Base-by-base conservation (phyloP, 768 basidiomycete species). In the Clitopilus hobsonii region DNA sequence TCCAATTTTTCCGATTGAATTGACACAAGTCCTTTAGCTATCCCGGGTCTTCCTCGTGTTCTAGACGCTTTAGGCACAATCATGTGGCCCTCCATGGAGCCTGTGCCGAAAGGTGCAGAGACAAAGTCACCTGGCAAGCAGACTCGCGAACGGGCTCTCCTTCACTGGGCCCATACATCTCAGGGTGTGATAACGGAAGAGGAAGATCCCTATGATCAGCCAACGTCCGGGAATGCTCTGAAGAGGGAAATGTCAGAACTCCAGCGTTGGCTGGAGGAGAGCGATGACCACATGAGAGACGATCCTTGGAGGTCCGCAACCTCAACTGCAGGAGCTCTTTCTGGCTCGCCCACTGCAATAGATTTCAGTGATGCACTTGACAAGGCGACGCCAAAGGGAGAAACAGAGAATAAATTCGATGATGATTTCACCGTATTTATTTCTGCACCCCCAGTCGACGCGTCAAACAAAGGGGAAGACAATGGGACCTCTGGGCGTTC, bases 61-160 rank as follows among this genome's bases (percentile, higher is more conserved):
- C 61, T 89, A 18, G 89, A 91, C 63, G 88, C 91, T 10, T 71
- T 94, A 41, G 86, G 89, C 67, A 91, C 91, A 0, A 83, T 94
- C 61, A 91, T 93, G 86, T 94, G 91, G 91, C 86, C 91, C 3
- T 87, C 86, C 0, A 85, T 94, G 81, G 69, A 80, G 49, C 72
- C 79, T 22, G 69, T 64, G 27, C 63, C 63, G 5, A 70, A 66
- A 49, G 23, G 47, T 11, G 25, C 50, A 24, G 16, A 20, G 8
- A 45, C 50, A 38, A 59, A 61, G 38, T 32, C 57, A 26, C 4
- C 47, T 36, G 20, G 64, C 61, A 27, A 64, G 66, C 51, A 70
- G 64, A 52, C 67, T 10, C 41, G 22, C 18, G 41, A 69, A 18
- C 66, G 64, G 23, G 69, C 65, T 22, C 64, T 73, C 49, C 65